Evolutionary conservation across 345 rosid genomes (phyloP).

Genomic region (Excoecaria cochinchinensis): DNA sequence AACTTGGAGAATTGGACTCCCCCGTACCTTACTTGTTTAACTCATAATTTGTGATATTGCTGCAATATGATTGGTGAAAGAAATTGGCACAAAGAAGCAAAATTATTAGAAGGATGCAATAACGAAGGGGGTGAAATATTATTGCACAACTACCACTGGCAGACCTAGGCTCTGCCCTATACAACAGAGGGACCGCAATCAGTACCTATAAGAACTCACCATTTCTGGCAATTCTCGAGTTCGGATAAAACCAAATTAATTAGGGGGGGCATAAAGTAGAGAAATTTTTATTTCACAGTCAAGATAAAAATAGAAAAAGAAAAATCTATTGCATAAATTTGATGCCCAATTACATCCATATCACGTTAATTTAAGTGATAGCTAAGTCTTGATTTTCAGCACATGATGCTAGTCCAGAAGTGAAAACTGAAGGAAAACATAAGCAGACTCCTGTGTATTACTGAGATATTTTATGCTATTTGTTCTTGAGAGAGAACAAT

Average conservation of each 20-base stretch:
- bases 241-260: not conserved
- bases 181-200: constrained; percentile 5
- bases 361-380: not conserved
- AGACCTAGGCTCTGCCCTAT: not conserved
- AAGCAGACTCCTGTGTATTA: not conserved
- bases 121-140: not conserved
- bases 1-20: not conserved
- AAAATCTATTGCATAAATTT: not conserved
- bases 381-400: not conserved
- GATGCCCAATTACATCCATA: not conserved
- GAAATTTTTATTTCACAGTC: not conserved
- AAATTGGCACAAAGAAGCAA: not conserved
- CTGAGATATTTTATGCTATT: too few species aligned
- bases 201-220: not conserved
- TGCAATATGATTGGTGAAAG: not conserved
- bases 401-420: not conserved
- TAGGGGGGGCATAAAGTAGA: not conserved
- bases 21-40: not conserved
- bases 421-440: not conserved
- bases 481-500: too few species aligned
- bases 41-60: not conserved
- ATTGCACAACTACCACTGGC: constrained; percentile 3
- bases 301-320: too few species aligned
- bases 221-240: not conserved
- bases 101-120: not conserved